Evolutionary conservation across 352 stramenopile genomes (phyloP).

Genomic region (Globisporangium lucens): DNA sequence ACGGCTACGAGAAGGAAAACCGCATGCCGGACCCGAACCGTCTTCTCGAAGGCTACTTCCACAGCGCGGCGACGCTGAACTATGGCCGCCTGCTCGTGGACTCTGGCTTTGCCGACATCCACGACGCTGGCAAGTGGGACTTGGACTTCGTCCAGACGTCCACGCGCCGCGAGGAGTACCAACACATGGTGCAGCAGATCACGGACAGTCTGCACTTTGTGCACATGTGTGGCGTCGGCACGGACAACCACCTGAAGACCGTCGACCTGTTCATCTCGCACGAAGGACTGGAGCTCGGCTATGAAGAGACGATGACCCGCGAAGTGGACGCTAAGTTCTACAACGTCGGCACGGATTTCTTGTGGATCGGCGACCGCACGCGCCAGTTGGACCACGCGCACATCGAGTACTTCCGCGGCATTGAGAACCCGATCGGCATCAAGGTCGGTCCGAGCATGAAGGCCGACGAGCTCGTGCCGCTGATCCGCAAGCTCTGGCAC

Average conservation of each 20-base stretch:
- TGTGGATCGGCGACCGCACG: slow-evolving; percentile 99
- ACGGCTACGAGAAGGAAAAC: slow-evolving; percentile 91
- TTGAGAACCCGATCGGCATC: slow-evolving; percentile 98
- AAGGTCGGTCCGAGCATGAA: slow-evolving; percentile 97
- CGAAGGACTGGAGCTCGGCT: slow-evolving; percentile 97
- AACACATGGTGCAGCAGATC: slow-evolving; percentile 96
- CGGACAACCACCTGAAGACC: slow-evolving; percentile 88
- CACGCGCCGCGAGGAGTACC: slow-evolving; percentile 92
- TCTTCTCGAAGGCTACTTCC: slow-evolving; percentile 97
- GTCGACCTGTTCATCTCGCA: slow-evolving; percentile 98
- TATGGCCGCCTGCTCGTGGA: slow-evolving; percentile 94
- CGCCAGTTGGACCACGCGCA: slow-evolving; percentile 97
- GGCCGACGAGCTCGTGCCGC: slow-evolving; percentile 92
- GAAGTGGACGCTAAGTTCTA: slow-evolving; percentile 95
- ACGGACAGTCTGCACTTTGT: slow-evolving; percentile 97
- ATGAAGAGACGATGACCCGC: slow-evolving; percentile 97
- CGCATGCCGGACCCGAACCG: slow-evolving; percentile 92
- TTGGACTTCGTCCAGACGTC: slow-evolving; percentile 97
- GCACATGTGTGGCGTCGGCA: slow-evolving; percentile 94
- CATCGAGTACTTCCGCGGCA: slow-evolving; percentile 97
- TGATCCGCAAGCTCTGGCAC: slow-evolving; percentile 96
- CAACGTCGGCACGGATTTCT: slow-evolving; percentile 97
- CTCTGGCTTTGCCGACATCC: slow-evolving; percentile 97
- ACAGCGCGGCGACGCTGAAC: slow-evolving; percentile 97
- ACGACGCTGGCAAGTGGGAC: slow-evolving; percentile 96